Conservation (phyloP, 441 rosid genomes). For the Aleurites moluccanus region DNA sequence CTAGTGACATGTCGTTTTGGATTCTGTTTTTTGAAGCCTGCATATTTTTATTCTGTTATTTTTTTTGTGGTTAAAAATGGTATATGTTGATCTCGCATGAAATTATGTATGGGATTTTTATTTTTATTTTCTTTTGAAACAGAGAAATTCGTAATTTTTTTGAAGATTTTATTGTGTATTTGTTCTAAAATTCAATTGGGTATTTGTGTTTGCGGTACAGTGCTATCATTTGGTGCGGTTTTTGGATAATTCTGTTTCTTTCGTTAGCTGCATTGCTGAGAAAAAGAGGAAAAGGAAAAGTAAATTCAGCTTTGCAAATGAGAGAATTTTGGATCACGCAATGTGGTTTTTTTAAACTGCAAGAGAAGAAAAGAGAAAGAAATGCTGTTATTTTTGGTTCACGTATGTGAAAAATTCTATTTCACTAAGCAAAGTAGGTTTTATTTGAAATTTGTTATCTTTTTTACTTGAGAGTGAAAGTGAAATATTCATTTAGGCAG, state of each 20-base stretch:
- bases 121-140: neutral
- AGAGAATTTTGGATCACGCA: neutral
- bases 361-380: neutral
- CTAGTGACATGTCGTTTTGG: constrained; percentile 4
- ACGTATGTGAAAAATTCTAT: neutral
- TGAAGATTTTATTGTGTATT: constrained; percentile 4
- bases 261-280: constrained; percentile 32
- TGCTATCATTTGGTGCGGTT: constrained; percentile 5
- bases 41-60: neutral
- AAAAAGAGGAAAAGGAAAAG: constrained; percentile 2
- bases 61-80: constrained; percentile 16
- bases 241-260: neutral
- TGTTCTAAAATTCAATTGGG: neutral
- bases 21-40: neutral
- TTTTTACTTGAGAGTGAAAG: constrained; percentile 6
- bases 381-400: neutral
- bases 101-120: constrained; percentile 5
- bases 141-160: neutral
- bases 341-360: neutral
- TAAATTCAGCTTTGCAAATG: neutral
- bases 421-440: neutral
- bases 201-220: constrained; percentile 2
- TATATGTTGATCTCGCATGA: constrained; percentile 8
- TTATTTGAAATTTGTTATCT: neutral
- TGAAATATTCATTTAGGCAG: constrained; percentile 1